A percentile compares a stretch with the other conserved stretches of the same genome.
Conservation (phyloP, 192 early-diverging fungal genomes). For the Jimgerdemannia lactiflua region DNA sequence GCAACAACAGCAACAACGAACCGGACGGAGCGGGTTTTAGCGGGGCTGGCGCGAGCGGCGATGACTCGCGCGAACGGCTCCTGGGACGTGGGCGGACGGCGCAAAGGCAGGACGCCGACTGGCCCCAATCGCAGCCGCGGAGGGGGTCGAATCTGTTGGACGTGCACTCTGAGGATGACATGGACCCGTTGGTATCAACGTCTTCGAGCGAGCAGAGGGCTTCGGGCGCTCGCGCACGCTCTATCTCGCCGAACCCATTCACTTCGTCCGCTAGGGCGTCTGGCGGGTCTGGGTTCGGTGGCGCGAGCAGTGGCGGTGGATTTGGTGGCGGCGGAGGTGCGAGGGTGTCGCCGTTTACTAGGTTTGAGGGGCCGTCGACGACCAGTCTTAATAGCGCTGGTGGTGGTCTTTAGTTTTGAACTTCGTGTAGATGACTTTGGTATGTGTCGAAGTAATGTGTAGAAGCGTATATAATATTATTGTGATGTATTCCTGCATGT, state of each 20-base stretch:
- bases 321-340: background rate
- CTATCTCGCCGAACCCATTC: background rate
- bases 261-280: background rate
- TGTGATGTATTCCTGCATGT: background rate
- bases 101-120: background rate
- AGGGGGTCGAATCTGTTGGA: background rate
- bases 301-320: background rate
- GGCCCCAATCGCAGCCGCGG: background rate
- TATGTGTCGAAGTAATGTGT: background rate
- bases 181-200: background rate
- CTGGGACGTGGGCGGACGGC: background rate
- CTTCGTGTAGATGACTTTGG: background rate
- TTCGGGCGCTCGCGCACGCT: background rate
- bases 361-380: background rate
- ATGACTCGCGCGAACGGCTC: background rate
- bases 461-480: background rate
- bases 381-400: background rate
- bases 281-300: background rate
- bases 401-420: background rate
- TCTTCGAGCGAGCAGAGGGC: background rate
- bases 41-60: background rate
- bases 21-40: background rate
- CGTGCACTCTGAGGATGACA: background rate
- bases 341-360: background rate
- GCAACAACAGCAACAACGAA: background rate